Conservation (phyloP, 768 basidiomycete species). For the Psilocybe subaeruginosa region DNA sequence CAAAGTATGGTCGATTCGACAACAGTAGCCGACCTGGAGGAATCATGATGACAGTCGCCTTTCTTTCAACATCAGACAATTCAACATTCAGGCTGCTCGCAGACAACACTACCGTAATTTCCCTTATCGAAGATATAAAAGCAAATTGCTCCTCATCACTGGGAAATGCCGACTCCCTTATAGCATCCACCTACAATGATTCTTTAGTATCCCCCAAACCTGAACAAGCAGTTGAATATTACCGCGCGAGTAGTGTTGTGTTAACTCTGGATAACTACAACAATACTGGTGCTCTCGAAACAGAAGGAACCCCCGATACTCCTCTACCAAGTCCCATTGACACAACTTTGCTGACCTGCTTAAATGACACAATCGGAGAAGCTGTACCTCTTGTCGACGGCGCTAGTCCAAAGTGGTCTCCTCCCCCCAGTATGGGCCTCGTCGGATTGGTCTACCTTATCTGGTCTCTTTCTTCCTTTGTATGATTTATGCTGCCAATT, state of each 20-base stretch:
- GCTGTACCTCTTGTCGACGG: constrained; percentile 59
- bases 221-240: constrained; percentile 68
- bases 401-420: constrained; percentile 23
- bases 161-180: constrained; percentile 21
- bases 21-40: constrained; percentile 58
- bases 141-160: constrained; percentile 40
- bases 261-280: constrained; percentile 71
- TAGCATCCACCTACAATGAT: constrained; percentile 33
- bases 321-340: constrained; percentile 59
- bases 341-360: constrained; percentile 48
- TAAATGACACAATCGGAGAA: constrained; percentile 64
- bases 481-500: not conserved
- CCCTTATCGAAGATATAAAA: constrained; percentile 44
- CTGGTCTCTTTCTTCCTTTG: constrained; percentile 22
- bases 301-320: constrained; percentile 44
- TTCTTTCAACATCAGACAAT: constrained; percentile 31
- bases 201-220: constrained; percentile 39
- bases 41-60: constrained; percentile 43
- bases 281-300: constrained; percentile 49
- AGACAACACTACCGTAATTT: constrained; percentile 48
- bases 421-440: constrained; percentile 22
- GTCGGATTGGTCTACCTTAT: constrained; percentile 24
- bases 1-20: constrained; percentile 32
- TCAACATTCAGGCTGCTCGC: constrained; percentile 51
- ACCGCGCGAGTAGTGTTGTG: constrained; percentile 64